Percentiles rank a stretch among this genome's conserved stretches.
These are phyloP conservation scores for Phaffomyces thermotolerans DNA, from an alignment of 805 yeast genomes.

Conservation along the genomic window DNA sequence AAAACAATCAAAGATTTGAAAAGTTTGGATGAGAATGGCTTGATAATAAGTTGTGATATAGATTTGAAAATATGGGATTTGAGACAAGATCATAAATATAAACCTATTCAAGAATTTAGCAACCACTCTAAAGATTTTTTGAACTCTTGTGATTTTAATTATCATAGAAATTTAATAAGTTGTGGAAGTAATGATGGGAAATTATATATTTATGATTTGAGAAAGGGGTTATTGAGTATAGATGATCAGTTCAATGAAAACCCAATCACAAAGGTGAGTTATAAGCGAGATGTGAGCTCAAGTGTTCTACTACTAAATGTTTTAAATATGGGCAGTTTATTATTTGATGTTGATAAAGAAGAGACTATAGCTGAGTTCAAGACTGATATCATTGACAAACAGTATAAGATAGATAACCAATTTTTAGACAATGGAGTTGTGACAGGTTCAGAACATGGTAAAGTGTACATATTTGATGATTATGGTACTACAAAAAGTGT, in stretches of 20 bases:
- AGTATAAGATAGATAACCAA: conserved; percentile 9
- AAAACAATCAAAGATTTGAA: conserved; percentile 8
- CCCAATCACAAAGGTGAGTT: conserved; percentile 8
- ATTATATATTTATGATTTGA: conserved; percentile 17
- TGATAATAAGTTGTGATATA: conserved; percentile 18
- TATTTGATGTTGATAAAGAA: conserved; percentile 4
- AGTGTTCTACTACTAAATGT: conserved; percentile 5
- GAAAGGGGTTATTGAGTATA: conserved; percentile 9
- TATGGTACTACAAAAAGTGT: not conserved
- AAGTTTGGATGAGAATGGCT: conserved; percentile 8
- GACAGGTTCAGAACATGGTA: conserved; percentile 11
- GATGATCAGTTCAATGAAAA: conserved; percentile 4
- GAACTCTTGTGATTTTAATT: conserved; percentile 10
- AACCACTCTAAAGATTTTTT: conserved; percentile 26
- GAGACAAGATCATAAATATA: conserved; percentile 8
- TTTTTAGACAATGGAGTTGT: conserved; percentile 1
- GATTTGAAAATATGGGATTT: conserved; percentile 14
- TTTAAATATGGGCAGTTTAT: not conserved
- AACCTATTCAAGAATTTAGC: conserved; percentile 29
- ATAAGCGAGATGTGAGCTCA: not conserved
- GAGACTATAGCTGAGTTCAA: not conserved
- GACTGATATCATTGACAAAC: not conserved
- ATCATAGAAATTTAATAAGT: not conserved
- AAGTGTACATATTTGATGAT: not conserved
- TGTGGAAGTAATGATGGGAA: conserved; percentile 22